Evolutionary conservation across 305 asterid species (phyloP), one percentile per base, ranked within the genome.

Genomic region (Coffea humblotiana): DNA sequence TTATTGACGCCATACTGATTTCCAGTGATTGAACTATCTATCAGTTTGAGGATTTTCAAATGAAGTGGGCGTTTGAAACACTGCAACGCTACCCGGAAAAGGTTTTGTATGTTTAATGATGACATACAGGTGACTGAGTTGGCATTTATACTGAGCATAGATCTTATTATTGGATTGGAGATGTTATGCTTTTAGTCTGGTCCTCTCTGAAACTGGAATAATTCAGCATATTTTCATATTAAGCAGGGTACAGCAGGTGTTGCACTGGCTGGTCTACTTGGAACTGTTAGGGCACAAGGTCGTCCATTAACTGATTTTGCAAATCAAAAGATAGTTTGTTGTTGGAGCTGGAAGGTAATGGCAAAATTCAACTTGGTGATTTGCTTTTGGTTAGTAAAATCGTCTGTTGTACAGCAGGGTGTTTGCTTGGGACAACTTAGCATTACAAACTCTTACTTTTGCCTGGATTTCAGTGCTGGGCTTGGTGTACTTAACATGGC

Each of bases 401-500:
- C 23, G 69, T 61, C 60, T 77, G 82, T 76, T 82, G 76, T 68
- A 47, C 69, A 25, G 47, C 61, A 49, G 56, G 69, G 21, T 81
- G 70, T 77, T 75, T 67, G 35, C 54, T 67, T 68, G 48, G 43
- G 72, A 78, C 65, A 81, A 65, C 79, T 78, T 74, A 60, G 54
- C 68, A 64, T 58, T 82, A 76, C n/a, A 43, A 40, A 47, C 74
- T 75, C 54, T 49, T 63, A 47, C 27, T 19, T 32, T 80, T 79
- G 66, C 85, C 82, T 85, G 78, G 78, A 78, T 86, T 88, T 72
- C 98, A 96, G 99, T 90, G 99, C 99, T 27, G 99, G 99, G 85
- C 98, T 96, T 87, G 99, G 99, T 79, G 99, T 96, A 84, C 97
- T 96, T 81, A 96, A 96, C 91, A 96, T 92, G 98, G 98, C 98